Evolutionary conservation across 352 stramenopile species (phyloP).

Genomic region (Phytophthora kernoviae): DNA sequence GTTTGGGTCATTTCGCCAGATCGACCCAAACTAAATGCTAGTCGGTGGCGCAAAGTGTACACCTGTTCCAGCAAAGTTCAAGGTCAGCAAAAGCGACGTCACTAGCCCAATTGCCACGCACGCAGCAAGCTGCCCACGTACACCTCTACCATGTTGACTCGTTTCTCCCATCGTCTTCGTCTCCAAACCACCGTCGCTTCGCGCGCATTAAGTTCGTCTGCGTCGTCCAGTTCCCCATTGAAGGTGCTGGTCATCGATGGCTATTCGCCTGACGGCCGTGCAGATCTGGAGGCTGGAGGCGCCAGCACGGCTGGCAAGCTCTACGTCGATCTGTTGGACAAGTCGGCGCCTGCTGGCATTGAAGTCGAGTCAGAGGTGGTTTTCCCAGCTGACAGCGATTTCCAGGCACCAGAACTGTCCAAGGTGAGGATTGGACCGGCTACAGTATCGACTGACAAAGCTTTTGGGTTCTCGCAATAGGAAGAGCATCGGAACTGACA

Average conservation of each 20-base stretch:
- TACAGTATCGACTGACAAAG: background rate
- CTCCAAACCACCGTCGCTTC: conserved; percentile 10
- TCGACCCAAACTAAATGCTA: no score
- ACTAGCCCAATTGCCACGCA: conserved; percentile 17
- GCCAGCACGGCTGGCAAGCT: conserved; percentile 74
- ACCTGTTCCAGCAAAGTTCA: no score
- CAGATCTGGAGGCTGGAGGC: conserved; percentile 66
- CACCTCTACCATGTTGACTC: conserved; percentile 24
- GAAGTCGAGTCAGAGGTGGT: conserved; percentile 57
- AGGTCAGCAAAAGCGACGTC: conserved; percentile 9
- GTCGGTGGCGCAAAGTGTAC: no score
- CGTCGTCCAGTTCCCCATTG: conserved; percentile 40
- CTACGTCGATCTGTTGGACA: conserved; percentile 65
- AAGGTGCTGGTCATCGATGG: conserved; percentile 80
- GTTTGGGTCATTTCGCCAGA: no score
- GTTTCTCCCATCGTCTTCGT: conserved; percentile 16
- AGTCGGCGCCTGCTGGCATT: conserved; percentile 60
- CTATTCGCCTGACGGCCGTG: conserved; percentile 72
- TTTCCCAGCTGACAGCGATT: conserved; percentile 70
- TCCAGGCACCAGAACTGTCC: conserved; percentile 58
- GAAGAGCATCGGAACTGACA: conserved; percentile 4
- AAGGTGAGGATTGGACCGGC: conserved; percentile 38
- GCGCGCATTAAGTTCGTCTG: conserved; percentile 26
- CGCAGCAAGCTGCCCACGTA: conserved; percentile 1
- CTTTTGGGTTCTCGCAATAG: no score